These are phyloP conservation scores for Suillus sp. DNA, from an alignment of 768 basidiomycete genomes.

Conservation along the genomic window DNA sequence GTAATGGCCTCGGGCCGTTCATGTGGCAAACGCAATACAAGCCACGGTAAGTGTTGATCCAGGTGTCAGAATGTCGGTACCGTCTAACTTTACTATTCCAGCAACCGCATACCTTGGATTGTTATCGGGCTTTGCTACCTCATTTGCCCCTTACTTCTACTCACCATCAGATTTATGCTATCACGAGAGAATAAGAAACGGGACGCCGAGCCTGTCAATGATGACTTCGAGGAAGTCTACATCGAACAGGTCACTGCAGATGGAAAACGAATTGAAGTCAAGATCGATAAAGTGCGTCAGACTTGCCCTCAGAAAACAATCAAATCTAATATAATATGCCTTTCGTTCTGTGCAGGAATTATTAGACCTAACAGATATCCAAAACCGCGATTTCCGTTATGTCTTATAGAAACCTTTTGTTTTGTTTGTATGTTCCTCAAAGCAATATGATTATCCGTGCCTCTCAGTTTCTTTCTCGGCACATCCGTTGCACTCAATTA, in stretches of 20 bases:
- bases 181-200: conserved; percentile 63
- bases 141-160: conserved; percentile 49
- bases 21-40: conserved; percentile 75
- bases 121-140: conserved; percentile 69
- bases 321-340: neutral
- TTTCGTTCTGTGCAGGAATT: conserved; percentile 3
- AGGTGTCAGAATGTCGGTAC: neutral
- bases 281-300: conserved; percentile 64
- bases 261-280: conserved; percentile 54
- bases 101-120: conserved; percentile 77
- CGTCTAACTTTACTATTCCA: conserved; percentile 23
- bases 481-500: neutral
- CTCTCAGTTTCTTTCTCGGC: neutral
- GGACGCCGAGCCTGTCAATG: conserved; percentile 54
- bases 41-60: conserved; percentile 49
- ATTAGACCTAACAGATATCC: conserved; percentile 61
- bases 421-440: neutral
- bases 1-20: conserved; percentile 71
- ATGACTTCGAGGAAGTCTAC: conserved; percentile 62
- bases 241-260: conserved; percentile 53
- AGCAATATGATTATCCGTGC: neutral
- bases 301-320: neutral
- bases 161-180: conserved; percentile 56
- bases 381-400: conserved; percentile 71
- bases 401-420: conserved; percentile 37